Conservation (phyloP, 1,284 basidiomycete species). For the Polyporus tsugae region DNA sequence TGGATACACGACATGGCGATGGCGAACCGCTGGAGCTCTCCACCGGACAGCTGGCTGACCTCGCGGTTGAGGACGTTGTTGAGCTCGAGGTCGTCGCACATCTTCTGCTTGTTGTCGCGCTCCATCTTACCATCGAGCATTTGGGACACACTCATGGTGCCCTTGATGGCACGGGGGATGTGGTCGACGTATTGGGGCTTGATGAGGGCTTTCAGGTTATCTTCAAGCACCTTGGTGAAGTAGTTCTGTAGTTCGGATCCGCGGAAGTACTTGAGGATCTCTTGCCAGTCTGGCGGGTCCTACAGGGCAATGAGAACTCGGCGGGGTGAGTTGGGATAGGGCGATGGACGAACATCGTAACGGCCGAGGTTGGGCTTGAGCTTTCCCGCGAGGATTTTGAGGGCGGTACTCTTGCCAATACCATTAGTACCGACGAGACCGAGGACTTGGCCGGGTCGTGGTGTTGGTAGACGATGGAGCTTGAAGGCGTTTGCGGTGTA, state of each 20-base stretch:
- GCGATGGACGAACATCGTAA: conserved; percentile 74
- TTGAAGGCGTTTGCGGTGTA: conserved; percentile 99
- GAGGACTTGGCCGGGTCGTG: conserved; percentile 94
- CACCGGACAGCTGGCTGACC: conserved; percentile 87
- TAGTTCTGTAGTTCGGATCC: conserved; percentile 98
- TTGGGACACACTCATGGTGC: conserved; percentile 81
- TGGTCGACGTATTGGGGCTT: conserved; percentile 99
- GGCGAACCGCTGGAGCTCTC: conserved; percentile 96
- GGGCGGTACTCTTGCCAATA: conserved; percentile 97
- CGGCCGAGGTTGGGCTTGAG: conserved; percentile 93
- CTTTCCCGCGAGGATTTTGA: conserved; percentile 96
- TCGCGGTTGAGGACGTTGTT: conserved; percentile 87
- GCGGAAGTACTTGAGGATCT: conserved; percentile 96
- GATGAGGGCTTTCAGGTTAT: conserved; percentile 96
- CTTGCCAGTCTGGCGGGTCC: conserved; percentile 98
- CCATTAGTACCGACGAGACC: conserved; percentile 97
- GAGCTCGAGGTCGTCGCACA: conserved; percentile 88
- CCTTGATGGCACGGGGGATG: conserved; percentile 95
- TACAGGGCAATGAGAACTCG: conserved; percentile 41
- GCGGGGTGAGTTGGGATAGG: conserved; percentile 10
- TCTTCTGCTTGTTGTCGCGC: conserved; percentile 82
- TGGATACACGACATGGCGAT: conserved; percentile 95
- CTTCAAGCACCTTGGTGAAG: conserved; percentile 98
- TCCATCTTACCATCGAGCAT: conserved; percentile 93
- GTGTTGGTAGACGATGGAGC: conserved; percentile 94